phyloP scores from a whole-genome alignment of 2,329 filamentous ascomycete genomes.

The Venturia carpophila region DNA sequence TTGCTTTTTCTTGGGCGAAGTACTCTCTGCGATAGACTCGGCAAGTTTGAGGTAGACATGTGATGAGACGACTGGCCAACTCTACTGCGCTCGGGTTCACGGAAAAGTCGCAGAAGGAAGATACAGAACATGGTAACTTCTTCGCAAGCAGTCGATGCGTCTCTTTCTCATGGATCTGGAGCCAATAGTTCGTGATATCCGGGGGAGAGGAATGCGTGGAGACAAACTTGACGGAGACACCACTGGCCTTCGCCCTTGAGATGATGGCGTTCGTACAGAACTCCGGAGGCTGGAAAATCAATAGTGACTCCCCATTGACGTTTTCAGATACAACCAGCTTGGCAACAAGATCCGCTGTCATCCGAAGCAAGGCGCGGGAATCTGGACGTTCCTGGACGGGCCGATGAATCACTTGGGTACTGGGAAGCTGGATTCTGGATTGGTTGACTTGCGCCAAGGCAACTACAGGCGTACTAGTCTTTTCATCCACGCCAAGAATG shows the following conservation, averaged over 20 bases:
- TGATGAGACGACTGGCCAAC: neutral
- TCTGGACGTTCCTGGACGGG: constrained; percentile 4
- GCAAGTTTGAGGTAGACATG: constrained; percentile 3
- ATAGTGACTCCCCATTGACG: neutral
- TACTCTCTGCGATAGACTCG: constrained; percentile 7
- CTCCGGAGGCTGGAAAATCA: neutral
- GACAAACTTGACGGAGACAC: neutral
- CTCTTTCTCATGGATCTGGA: constrained; percentile 3
- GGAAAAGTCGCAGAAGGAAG: constrained; percentile 4
- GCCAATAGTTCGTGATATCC: neutral
- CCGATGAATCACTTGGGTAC: neutral
- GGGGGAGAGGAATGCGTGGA: neutral
- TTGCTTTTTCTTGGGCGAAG: constrained; percentile 1
- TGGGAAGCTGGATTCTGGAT: constrained; percentile 1
- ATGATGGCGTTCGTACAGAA: neutral
- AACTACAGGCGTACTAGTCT: neutral
- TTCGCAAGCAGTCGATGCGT: constrained; percentile 1
- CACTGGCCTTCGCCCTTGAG: constrained; percentile 1
- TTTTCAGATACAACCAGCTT: constrained; percentile 4
- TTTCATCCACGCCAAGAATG: neutral
- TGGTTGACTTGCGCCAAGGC: constrained; percentile 5
- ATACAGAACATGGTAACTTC: constrained; percentile 5
- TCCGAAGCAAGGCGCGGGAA: neutral
- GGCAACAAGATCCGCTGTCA: constrained; percentile 1
- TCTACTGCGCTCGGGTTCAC: neutral